These are phyloP conservation scores for Spiromyces aspiralis DNA, from an alignment of 371 early-diverging fungal genomes.

Conservation along the genomic window DNA sequence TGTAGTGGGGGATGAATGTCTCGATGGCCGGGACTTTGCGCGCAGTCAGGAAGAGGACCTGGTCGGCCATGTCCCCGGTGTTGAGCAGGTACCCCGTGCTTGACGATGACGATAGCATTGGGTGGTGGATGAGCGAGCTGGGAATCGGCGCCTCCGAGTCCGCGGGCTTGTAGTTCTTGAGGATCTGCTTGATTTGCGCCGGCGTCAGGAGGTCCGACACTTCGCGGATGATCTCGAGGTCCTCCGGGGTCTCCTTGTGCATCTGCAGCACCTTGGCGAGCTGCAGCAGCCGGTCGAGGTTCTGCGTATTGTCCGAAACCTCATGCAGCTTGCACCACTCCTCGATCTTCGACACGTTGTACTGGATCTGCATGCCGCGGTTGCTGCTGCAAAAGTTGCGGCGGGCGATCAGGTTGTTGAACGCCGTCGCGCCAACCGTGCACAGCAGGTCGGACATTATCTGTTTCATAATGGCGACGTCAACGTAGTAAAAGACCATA, in stretches of 20 bases:
- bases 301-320: constrained; percentile 70
- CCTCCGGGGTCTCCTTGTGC: constrained; percentile 76
- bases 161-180: constrained; percentile 14
- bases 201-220: constrained; percentile 89
- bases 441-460: constrained; percentile 79
- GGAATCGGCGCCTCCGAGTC: not conserved
- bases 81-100: too few species aligned
- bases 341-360: constrained; percentile 86
- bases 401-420: constrained; percentile 90
- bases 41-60: constrained; percentile 28
- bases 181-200: constrained; percentile 87
- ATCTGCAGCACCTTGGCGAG: constrained; percentile 89
- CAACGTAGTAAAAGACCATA: constrained; percentile 90
- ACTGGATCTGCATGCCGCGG: constrained; percentile 93
- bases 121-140: not conserved
- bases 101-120: not conserved
- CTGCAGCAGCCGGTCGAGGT: constrained; percentile 83
- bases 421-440: constrained; percentile 77
- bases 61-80: constrained; percentile 32
- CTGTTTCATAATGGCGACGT: constrained; percentile 54
- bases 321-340: constrained; percentile 95
- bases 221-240: constrained; percentile 89
- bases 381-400: constrained; percentile 79
- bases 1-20: constrained; percentile 28
- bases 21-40: constrained; percentile 30